Evolutionary conservation across 2,329 filamentous ascomycete species (phyloP), one percentile per base, ranked within the genome.

Genomic region (Sporothrix curviconia): DNA sequence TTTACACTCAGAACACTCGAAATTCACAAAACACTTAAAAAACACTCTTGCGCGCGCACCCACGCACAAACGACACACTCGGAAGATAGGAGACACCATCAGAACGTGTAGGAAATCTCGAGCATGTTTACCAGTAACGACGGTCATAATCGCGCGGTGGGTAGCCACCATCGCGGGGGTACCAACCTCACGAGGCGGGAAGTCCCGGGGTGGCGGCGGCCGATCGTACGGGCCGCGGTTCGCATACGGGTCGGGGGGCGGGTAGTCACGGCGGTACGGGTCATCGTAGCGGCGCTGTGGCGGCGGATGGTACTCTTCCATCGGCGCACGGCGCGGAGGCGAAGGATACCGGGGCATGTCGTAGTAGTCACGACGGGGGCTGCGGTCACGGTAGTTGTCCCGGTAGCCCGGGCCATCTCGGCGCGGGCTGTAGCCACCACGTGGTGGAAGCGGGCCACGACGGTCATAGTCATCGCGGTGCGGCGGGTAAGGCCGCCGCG

Each of bases 331-430:
- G 63, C 88, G 86, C 44, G 88, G 87, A 60, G 90, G 90, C 57
- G 89, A 90, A 58, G 90, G 86, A 67, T 92, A 91, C 51, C 86
- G 83, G 65, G 88, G 84, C 62, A 92, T 89, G 47, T 90, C 86
- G 73, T 96, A 95, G 74, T 96, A 95, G 60, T 92, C 88, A 64
- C 90, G 86, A 60, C 87, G 86, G 58, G 87, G 87, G 67, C 90
- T 92, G 66, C 92, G 86, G 68, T 95, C 90, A 69, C 92, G 91
- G 73, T 96, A 96, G 63, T 88, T 85, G 61, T 88, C 85, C 51
- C 80, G 83, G 64, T 79, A 80, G 19, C 56, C 61, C 6, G 56
- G 56, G 22, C 72, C 77, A 15, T 78, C 78, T 19, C 88, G 84
- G 63, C 87, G 86, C 61, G 91, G 92, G 71, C 88, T 95, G 71